A percentile compares a stretch with the other conserved stretches of the same genome.
Conservation (phyloP, 208 protist genomes). For the Entamoeba nuttalli region DNA sequence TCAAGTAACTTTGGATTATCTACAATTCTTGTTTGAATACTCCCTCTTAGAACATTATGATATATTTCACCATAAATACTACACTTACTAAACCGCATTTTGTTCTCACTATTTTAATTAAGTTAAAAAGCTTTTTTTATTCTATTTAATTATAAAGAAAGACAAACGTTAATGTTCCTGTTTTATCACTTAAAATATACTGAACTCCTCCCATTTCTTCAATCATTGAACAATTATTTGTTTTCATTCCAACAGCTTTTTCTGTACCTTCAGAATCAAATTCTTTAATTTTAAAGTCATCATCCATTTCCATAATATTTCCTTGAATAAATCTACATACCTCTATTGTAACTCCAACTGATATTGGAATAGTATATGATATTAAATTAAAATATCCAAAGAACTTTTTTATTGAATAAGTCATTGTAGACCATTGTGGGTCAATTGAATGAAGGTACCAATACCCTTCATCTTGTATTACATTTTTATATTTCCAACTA, state of each 20-base stretch:
- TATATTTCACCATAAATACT: background rate
- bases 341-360: conserved; percentile 11
- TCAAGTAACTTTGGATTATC: background rate
- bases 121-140: background rate
- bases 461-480: background rate
- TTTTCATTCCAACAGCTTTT: background rate
- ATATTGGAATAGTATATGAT: conserved; percentile 16
- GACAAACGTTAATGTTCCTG: conserved; percentile 50
- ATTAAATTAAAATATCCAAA: conserved; percentile 13
- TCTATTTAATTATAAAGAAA: background rate
- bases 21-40: background rate
- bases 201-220: conserved; percentile 17
- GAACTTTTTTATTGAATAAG: background rate
- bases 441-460: background rate
- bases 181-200: conserved; percentile 63
- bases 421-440: background rate
- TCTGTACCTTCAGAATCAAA: background rate
- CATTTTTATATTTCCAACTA: background rate
- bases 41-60: background rate
- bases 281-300: background rate
- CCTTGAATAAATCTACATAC: background rate
- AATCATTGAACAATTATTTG: background rate
- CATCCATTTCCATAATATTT: conserved; percentile 3
- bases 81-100: conserved; percentile 33
- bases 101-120: conserved; percentile 29